Conservation (phyloP, 2,329 filamentous ascomycete genomes). For the Cercospora berteroae region DNA sequence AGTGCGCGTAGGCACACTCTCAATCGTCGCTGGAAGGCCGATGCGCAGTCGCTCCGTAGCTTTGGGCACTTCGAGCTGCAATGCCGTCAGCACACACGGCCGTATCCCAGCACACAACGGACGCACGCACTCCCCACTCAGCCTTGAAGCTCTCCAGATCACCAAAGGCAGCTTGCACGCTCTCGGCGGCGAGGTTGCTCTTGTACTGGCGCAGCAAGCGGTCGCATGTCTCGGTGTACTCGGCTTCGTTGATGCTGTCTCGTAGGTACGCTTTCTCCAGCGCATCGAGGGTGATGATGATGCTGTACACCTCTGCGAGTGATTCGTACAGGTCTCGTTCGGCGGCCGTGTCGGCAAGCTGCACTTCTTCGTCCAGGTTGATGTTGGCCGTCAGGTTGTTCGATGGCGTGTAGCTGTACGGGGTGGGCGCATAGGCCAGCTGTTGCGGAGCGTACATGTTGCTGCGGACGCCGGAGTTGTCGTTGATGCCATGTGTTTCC, state of each 20-base stretch:
- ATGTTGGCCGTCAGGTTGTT: slow-evolving; percentile 81
- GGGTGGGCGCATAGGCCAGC: slow-evolving; percentile 82
- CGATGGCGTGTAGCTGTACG: slow-evolving; percentile 87
- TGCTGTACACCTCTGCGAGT: slow-evolving; percentile 94
- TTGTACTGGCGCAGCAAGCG: slow-evolving; percentile 95
- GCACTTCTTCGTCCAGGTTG: slow-evolving; percentile 96
- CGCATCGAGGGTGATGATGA: slow-evolving; percentile 91
- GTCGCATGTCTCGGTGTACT: slow-evolving; percentile 96
- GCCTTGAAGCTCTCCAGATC: slow-evolving; percentile 88
- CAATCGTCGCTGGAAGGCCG: slow-evolving; percentile 82
- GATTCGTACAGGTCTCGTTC: slow-evolving; percentile 95
- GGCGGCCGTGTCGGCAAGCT: slow-evolving; percentile 78
- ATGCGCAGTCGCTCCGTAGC: slow-evolving; percentile 90
- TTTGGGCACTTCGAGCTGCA: slow-evolving; percentile 85
- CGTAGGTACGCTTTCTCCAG: slow-evolving; percentile 96
- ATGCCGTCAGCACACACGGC: slow-evolving; percentile 14
- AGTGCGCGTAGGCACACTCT: slow-evolving; percentile 54
- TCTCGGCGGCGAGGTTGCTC: slow-evolving; percentile 85
- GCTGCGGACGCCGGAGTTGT: background rate
- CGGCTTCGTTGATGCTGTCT: slow-evolving; percentile 84
- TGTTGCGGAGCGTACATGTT: slow-evolving; percentile 52
- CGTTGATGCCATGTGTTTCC: background rate
- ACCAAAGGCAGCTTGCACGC: slow-evolving; percentile 81
- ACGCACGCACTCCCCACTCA: slow-evolving; percentile 76
- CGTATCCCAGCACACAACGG: background rate